A percentile compares a stretch with the other conserved stretches of the same genome.
These are phyloP conservation scores for Corylus americana DNA, from an alignment of 306 rosid genomes.

Conservation along the genomic window DNA sequence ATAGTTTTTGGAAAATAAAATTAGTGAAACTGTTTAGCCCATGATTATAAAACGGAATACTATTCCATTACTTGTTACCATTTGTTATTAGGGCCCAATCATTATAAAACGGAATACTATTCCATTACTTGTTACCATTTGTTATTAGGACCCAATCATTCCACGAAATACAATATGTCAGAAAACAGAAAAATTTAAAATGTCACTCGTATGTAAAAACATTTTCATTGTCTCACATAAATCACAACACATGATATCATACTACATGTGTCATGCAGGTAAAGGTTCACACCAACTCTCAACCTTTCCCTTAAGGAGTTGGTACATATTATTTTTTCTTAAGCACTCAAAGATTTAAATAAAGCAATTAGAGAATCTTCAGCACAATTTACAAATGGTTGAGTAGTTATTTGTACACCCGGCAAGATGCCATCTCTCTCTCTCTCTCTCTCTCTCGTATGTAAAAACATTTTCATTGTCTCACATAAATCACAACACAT, in stretches of 20 bases:
- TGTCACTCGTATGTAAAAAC: not conserved
- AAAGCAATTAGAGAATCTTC: conserved; percentile 19
- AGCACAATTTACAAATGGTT: conserved; percentile 13
- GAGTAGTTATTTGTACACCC: no score
- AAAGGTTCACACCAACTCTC: not conserved
- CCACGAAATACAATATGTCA: not conserved
- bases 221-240: not conserved
- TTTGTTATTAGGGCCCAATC: not conserved
- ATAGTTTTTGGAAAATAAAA: not conserved
- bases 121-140: not conserved
- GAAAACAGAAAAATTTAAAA: not conserved
- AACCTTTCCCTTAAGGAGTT: not conserved
- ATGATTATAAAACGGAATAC: not conserved
- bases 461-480: not conserved
- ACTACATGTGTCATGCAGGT: not conserved
- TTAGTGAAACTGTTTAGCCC: not conserved
- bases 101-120: not conserved
- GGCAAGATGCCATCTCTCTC: not conserved
- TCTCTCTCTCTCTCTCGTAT: not conserved
- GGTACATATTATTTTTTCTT: not conserved
- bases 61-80: not conserved
- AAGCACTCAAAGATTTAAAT: conserved; percentile 9
- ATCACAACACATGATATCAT: not conserved
- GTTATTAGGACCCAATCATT: not conserved
- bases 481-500: not conserved